Evolutionary conservation across 2,329 filamentous ascomycete species (phyloP).

Genomic region (Xylaria hypoxylon): DNA sequence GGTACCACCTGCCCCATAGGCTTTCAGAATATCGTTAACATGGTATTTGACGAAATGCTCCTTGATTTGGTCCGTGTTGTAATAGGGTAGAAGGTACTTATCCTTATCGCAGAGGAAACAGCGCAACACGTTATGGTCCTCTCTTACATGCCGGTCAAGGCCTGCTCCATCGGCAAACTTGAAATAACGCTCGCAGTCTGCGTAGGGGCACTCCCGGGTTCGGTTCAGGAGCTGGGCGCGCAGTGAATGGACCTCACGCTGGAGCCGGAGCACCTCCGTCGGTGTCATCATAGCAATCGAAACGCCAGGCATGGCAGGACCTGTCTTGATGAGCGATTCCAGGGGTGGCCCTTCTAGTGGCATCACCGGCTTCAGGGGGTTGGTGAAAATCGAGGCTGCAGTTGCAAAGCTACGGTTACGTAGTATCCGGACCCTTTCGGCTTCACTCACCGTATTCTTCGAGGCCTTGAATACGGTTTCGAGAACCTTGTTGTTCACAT

Average conservation of each 20-base stretch:
- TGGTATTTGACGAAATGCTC: slow-evolving; percentile 44
- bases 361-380: slow-evolving; percentile 50
- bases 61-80: slow-evolving; percentile 38
- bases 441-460: slow-evolving; percentile 30
- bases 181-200: slow-evolving; percentile 53
- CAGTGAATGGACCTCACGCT: slow-evolving; percentile 52
- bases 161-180: slow-evolving; percentile 45
- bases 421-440: slow-evolving; percentile 31
- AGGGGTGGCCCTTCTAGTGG: slow-evolving; percentile 52
- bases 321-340: slow-evolving; percentile 54
- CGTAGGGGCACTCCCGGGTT: slow-evolving; percentile 54
- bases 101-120: slow-evolving; percentile 47
- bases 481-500: not conserved
- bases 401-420: slow-evolving; percentile 50
- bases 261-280: slow-evolving; percentile 55
- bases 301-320: slow-evolving; percentile 52
- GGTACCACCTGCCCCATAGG: slow-evolving; percentile 8
- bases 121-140: slow-evolving; percentile 49
- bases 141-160: slow-evolving; percentile 53
- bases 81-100: slow-evolving; percentile 51
- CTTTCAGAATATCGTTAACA: slow-evolving; percentile 34
- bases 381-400: slow-evolving; percentile 49
- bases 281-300: slow-evolving; percentile 56
- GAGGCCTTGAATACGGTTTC: slow-evolving; percentile 37
- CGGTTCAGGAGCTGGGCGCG: slow-evolving; percentile 53